A percentile compares a stretch with the other conserved stretches of the same genome.
Conservation (phyloP, 805 yeast species). For the Torulaspora delbrueckii region DNA sequence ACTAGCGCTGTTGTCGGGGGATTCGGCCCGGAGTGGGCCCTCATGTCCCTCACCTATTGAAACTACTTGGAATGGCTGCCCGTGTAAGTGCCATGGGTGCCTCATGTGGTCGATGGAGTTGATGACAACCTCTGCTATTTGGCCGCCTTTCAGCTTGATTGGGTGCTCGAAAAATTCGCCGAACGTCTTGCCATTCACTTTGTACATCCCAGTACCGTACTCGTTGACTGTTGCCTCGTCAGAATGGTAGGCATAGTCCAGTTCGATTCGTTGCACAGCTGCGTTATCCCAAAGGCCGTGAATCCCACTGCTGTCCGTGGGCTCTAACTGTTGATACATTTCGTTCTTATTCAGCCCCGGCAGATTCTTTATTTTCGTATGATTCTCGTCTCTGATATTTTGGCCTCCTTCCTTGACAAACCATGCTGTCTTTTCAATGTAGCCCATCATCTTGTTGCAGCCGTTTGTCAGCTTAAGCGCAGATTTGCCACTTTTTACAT, state of each 20-base stretch:
- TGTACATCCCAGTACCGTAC: conserved; percentile 46
- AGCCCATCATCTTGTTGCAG: conserved; percentile 48
- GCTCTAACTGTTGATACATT: conserved; percentile 20
- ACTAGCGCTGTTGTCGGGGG: conserved; percentile 42
- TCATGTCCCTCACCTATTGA: conserved; percentile 44
- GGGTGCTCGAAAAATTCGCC: conserved; percentile 48
- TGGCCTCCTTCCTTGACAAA: conserved; percentile 19
- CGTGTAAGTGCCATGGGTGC: conserved; percentile 63
- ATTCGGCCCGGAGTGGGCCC: conserved; percentile 34
- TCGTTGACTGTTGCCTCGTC: conserved; percentile 37
- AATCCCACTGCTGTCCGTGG: conserved; percentile 1
- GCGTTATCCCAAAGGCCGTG: conserved; percentile 4
- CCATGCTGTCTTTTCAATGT: conserved; percentile 36
- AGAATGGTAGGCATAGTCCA: conserved; percentile 47
- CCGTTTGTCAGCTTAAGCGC: conserved; percentile 42
- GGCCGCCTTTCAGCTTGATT: conserved; percentile 45
- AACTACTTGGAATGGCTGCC: conserved; percentile 52
- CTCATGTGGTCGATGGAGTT: conserved; percentile 64
- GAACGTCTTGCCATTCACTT: conserved; percentile 50
- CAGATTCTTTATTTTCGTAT: conserved; percentile 40
- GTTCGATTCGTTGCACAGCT: conserved; percentile 37
- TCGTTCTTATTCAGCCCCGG: conserved; percentile 25
- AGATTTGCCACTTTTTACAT: conserved; percentile 36
- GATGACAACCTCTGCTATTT: conserved; percentile 56
- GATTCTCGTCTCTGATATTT: conserved; percentile 33